Evolutionary conservation across 305 asterid species (phyloP), one percentile per base, ranked within the genome.

Genomic region (Solanum chacoense): DNA sequence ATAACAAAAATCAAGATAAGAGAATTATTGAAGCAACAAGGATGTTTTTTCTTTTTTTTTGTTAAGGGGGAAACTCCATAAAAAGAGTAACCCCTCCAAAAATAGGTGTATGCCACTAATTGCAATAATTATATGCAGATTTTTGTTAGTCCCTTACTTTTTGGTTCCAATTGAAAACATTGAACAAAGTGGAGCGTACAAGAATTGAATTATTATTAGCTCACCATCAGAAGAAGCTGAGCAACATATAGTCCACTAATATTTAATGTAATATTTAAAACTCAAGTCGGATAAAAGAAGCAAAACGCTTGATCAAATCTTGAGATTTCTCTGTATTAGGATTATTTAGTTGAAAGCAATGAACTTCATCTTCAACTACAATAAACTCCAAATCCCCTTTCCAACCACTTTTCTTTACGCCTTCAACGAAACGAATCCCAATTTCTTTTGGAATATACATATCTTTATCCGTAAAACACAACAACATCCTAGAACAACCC

Each of bases 121-220:
- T 26, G 29, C 35, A 12, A 71, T 71, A 71, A 8, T 12, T 28
- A 18, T 71, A 34, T 71, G 1, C 75, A 3, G 5, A 83, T 95
- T 72, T 89, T 95, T 1, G 91, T 91, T 3, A 89, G 90, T 37
- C 96, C 95, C 95, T 6, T 91, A 88, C 31, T 95, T 93, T 63
- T 85, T 90, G 89, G 94, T 94, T 0, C 90, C 93, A 20, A 9
- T 69, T 11, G 90, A 88, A 5, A 55, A 91, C 35, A 91, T 87
- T 26, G 74, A 85, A 74, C 6, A 65, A 28, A 14, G 45, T 40
- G n/a, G 90, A 7, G 3, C 6, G 1, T 34, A 73, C 26, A 85
- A 83, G 88, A 3, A 81, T 38, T 38, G 42, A 0, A 38, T 38
- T 38, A 38, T 38, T 38, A 38, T 38, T 38, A 38, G 13, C 42